Evolutionary conservation across 1,284 basidiomycete genomes (phyloP).

Genomic region (Ceratobasidium papillatum): DNA sequence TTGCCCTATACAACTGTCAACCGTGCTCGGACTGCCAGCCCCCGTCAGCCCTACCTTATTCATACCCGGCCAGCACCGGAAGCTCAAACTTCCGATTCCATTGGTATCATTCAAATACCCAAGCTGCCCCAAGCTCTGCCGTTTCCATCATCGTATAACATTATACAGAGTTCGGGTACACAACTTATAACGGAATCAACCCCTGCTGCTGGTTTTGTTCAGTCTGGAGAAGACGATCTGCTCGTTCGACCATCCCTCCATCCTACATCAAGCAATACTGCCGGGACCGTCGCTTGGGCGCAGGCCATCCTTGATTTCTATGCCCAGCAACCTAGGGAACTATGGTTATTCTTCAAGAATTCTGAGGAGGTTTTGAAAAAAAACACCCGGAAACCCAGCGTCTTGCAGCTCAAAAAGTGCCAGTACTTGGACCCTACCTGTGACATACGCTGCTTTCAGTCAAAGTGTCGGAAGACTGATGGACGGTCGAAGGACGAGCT

Average conservation of each 20-base stretch:
- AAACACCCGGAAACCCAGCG: neutral
- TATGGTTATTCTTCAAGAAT: neutral
- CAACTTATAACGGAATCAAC: no score
- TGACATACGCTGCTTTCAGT: neutral
- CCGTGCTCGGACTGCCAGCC: neutral
- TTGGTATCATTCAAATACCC: no score
- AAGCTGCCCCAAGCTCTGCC: neutral
- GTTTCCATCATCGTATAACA: no score
- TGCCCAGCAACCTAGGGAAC: neutral
- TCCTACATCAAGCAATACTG: neutral
- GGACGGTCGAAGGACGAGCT: neutral
- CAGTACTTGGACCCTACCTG: neutral
- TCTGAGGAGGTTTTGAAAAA: neutral
- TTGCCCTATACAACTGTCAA: neutral
- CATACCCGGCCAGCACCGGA: no score
- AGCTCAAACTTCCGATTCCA: no score
- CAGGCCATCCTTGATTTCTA: neutral
- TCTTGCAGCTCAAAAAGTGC: neutral
- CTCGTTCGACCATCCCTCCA: no score
- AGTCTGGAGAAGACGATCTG: no score
- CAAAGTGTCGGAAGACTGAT: neutral
- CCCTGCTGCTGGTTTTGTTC: no score
- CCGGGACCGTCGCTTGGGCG: neutral
- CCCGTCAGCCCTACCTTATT: neutral
- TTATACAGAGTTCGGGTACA: no score